A percentile compares a stretch with the other conserved stretches of the same genome.
Evolutionary conservation across 1,284 basidiomycete genomes (phyloP).

Genomic region (Ceratobasidium sp.): DNA sequence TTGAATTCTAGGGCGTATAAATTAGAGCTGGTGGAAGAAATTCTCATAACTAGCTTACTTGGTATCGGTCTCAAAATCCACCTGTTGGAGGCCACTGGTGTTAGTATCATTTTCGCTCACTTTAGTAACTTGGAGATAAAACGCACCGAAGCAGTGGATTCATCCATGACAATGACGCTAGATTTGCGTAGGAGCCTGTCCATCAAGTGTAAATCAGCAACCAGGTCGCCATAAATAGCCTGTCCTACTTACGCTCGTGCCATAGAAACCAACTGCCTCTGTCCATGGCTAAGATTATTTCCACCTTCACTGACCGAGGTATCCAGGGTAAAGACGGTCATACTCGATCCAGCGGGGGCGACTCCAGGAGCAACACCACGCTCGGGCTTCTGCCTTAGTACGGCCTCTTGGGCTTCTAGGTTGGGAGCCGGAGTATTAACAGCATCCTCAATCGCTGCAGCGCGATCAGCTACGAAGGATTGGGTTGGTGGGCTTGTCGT

Average conservation of each 20-base stretch:
- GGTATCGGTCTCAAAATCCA: conserved; percentile 63
- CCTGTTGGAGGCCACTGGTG: background rate
- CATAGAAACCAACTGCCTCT: conserved; percentile 37
- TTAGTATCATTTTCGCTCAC: too few species aligned
- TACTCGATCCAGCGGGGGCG: conserved; percentile 9
- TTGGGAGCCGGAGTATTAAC: conserved; percentile 3
- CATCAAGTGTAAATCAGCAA: background rate
- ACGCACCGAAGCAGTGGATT: conserved; percentile 32
- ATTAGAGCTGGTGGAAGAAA: background rate
- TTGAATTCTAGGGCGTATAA: conserved; percentile 61
- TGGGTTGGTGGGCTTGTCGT: background rate
- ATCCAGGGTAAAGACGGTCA: conserved; percentile 35
- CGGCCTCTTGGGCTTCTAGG: too few species aligned
- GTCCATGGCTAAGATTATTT: conserved; percentile 40
- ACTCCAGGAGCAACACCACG: background rate
- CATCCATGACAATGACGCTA: conserved; percentile 33
- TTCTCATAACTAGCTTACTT: conserved; percentile 4
- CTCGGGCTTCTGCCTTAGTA: background rate
- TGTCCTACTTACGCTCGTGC: conserved; percentile 28
- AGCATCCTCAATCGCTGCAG: conserved; percentile 11
- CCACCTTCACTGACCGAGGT: conserved; percentile 42
- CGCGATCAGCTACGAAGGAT: conserved; percentile 7
- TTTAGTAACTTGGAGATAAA: background rate
- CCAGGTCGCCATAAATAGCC: too few species aligned
- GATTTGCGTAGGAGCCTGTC: conserved; percentile 29